phyloP scores from a whole-genome alignment of 805 yeast genomes.

The Saccharomyces cerevisiae region DNA sequence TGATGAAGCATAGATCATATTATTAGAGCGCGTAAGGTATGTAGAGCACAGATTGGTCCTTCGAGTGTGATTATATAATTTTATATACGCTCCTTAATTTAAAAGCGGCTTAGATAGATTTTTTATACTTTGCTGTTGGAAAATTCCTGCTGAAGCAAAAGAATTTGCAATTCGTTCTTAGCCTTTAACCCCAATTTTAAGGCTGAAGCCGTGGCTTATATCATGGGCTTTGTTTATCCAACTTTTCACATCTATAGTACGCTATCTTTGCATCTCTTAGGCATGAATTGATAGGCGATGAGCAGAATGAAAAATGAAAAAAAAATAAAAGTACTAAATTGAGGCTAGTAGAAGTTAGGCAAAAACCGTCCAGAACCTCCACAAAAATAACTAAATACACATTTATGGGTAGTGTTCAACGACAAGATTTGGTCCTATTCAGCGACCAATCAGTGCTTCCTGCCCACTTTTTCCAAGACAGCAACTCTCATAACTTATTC shows the following conservation, averaged over 20 bases:
- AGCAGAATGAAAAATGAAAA: neutral
- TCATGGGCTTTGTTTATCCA: too few species aligned
- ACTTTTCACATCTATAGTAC: neutral
- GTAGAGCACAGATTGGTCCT: too few species aligned
- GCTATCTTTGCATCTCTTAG: neutral
- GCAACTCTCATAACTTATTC: constrained; percentile 23
- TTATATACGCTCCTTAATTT: neutral
- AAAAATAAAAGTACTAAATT: neutral
- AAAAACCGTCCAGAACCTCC: neutral
- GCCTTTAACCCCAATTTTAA: neutral
- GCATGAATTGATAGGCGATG: neutral
- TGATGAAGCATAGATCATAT: neutral
- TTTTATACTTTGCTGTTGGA: neutral
- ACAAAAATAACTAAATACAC: neutral
- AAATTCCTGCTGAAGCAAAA: neutral
- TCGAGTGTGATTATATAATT: neutral
- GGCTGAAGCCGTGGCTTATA: neutral
- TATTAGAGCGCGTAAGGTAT: neutral
- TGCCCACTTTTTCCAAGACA: constrained; percentile 8
- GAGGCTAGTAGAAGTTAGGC: neutral
- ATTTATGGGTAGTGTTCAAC: constrained; percentile 31
- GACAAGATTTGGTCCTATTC: constrained; percentile 51
- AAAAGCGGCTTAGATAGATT: too few species aligned
- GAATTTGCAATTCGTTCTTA: neutral
- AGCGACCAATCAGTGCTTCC: constrained; percentile 41